Percentiles rank a stretch among this genome's conserved stretches.
Conservation (phyloP, 192 early-diverging fungal genomes). For the Radiomyces spectabilis region DNA sequence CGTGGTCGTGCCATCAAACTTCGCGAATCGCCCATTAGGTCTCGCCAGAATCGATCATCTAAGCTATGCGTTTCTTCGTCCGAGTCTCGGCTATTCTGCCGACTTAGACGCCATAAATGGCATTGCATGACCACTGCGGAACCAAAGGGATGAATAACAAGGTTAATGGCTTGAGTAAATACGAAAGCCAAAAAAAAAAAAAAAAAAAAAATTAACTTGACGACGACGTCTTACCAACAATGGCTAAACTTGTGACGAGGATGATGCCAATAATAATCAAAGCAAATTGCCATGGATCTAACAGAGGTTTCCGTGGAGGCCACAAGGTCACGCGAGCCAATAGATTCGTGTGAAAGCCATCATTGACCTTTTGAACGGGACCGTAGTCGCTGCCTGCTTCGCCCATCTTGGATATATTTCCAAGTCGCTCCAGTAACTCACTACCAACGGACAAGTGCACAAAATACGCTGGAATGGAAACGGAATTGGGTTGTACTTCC, state of each 20-base stretch:
- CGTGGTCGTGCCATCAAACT: no score
- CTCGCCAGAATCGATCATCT: no score
- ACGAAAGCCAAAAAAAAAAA: not conserved
- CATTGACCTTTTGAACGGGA: no score
- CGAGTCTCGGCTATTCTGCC: not conserved
- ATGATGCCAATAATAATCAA: constrained; percentile 5
- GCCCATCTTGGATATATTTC: not conserved
- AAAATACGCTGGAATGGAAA: not conserved
- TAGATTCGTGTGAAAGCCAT: not conserved
- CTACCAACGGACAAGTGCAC: not conserved
- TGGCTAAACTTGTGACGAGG: not conserved
- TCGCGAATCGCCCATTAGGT: no score
- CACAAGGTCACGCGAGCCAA: not conserved
- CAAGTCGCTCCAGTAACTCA: not conserved
- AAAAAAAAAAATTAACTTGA: no score
- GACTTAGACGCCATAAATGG: not conserved
- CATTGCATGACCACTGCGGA: not conserved
- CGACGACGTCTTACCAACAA: constrained; percentile 6
- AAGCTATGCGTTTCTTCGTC: not conserved
- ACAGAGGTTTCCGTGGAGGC: not conserved
- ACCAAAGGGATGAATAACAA: not conserved
- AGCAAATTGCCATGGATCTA: constrained; percentile 14
- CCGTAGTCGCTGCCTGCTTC: not conserved
- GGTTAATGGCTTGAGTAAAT: no score
- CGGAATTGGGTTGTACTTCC: not conserved